Evolutionary conservation across 2,329 filamentous ascomycete species (phyloP).

Genomic region (Penicillium sclerotigenum): DNA sequence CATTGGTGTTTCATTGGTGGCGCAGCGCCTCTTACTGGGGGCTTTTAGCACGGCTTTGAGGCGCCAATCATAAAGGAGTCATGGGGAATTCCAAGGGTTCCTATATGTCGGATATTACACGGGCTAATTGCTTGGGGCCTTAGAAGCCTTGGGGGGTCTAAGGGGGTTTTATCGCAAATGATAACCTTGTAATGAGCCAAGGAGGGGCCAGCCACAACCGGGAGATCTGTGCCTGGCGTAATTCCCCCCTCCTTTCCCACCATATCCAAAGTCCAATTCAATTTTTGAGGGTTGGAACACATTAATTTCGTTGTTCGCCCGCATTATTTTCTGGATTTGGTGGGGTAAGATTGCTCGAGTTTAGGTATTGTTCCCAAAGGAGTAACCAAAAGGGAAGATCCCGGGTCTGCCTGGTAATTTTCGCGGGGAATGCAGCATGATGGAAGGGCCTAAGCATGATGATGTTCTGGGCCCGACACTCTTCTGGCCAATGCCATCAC

Average conservation of each 20-base stretch:
- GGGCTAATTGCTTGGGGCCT: not conserved
- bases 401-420: not conserved
- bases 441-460: conserved; percentile 2
- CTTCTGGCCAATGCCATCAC: not conserved
- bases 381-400: conserved; percentile 1
- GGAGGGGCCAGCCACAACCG: conserved; percentile 7
- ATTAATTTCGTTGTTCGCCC: not conserved
- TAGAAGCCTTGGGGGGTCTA: not conserved
- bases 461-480: conserved; percentile 1
- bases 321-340: not conserved
- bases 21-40: not conserved
- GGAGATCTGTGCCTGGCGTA: conserved; percentile 1
- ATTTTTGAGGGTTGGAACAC: not conserved
- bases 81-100: not conserved
- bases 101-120: not conserved
- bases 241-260: not conserved
- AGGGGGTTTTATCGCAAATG: too few species aligned
- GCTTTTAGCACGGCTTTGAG: not conserved
- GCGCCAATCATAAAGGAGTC: not conserved
- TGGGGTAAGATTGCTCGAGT: conserved; percentile 2
- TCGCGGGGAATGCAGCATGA: conserved; percentile 7
- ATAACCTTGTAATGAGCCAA: not conserved
- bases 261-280: not conserved
- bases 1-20: conserved; percentile 4
- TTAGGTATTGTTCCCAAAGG: conserved; percentile 2